These are phyloP conservation scores for Alternaria dauci DNA, from an alignment of 2,329 filamentous ascomycete genomes.

Conservation along the genomic window DNA sequence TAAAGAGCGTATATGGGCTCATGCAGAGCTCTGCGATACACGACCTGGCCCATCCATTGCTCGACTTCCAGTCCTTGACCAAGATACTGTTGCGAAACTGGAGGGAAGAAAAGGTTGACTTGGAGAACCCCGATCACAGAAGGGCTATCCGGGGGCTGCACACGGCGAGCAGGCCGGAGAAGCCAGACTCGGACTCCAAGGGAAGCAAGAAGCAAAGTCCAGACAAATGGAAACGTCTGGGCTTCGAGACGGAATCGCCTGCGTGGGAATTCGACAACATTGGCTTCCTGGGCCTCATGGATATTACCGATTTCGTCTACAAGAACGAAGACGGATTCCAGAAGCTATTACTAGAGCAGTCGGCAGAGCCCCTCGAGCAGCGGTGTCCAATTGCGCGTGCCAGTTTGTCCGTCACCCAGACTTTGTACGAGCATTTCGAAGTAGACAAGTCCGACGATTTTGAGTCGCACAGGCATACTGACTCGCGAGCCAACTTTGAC, in stretches of 20 bases:
- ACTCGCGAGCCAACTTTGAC: slow-evolving; percentile 81
- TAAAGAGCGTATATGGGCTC: slow-evolving; percentile 85
- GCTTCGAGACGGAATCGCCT: slow-evolving; percentile 90
- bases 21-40: slow-evolving; percentile 95
- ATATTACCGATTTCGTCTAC: slow-evolving; percentile 89
- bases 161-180: slow-evolving; percentile 78
- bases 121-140: slow-evolving; percentile 88
- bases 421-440: slow-evolving; percentile 95
- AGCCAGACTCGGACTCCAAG: slow-evolving; percentile 49
- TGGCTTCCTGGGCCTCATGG: slow-evolving; percentile 96
- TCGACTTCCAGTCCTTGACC: slow-evolving; percentile 92
- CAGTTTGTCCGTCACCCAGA: slow-evolving; percentile 84
- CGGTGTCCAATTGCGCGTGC: slow-evolving; percentile 88
- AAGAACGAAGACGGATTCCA: slow-evolving; percentile 93
- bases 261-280: slow-evolving; percentile 83
- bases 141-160: slow-evolving; percentile 86
- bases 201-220: slow-evolving; percentile 79
- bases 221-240: slow-evolving; percentile 90
- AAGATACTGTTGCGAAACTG: slow-evolving; percentile 89
- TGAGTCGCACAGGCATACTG: slow-evolving; percentile 79
- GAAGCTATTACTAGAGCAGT: slow-evolving; percentile 89
- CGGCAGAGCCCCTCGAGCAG: slow-evolving; percentile 72
- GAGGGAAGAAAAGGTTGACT: slow-evolving; percentile 82
- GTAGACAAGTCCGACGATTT: slow-evolving; percentile 84
- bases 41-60: slow-evolving; percentile 85